These are phyloP conservation scores for Fusarium subglutinans DNA, from an alignment of 2,329 filamentous ascomycete genomes.

Conservation along the genomic window DNA sequence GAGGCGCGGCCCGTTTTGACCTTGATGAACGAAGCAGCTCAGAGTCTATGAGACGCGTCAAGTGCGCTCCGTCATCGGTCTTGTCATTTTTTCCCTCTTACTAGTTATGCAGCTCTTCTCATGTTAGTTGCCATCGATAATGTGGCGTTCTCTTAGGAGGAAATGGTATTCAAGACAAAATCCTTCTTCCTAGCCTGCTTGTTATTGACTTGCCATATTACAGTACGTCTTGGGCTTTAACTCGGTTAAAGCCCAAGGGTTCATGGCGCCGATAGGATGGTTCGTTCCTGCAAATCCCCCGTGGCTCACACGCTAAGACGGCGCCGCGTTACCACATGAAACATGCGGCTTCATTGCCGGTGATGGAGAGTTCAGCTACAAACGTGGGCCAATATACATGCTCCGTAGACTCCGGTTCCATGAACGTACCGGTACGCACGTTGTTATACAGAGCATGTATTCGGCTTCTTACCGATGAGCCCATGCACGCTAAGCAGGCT, in stretches of 20 bases:
- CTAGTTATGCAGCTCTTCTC: not conserved
- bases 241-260: slow-evolving; percentile 2
- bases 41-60: slow-evolving; percentile 5
- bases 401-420: not conserved
- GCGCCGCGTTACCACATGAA: slow-evolving; percentile 35
- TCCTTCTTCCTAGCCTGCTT: not conserved
- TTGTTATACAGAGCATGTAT: not conserved
- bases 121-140: not conserved
- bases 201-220: not conserved
- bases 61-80: not conserved
- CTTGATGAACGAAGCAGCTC: slow-evolving; percentile 16
- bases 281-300: slow-evolving; percentile 36
- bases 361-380: slow-evolving; percentile 3
- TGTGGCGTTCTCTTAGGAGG: slow-evolving; percentile 1
- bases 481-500: not conserved
- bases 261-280: slow-evolving; percentile 35
- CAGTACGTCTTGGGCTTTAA: not conserved
- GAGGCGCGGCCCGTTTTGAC: slow-evolving; percentile 32
- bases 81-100: not conserved
- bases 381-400: not conserved
- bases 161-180: not conserved
- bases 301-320: slow-evolving; percentile 23
- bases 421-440: not conserved
- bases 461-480: not conserved
- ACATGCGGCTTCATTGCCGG: slow-evolving; percentile 28